Evolutionary conservation across 441 rosid genomes (phyloP), one percentile per base, ranked within the genome.

Genomic region (Erodium moschatum): DNA sequence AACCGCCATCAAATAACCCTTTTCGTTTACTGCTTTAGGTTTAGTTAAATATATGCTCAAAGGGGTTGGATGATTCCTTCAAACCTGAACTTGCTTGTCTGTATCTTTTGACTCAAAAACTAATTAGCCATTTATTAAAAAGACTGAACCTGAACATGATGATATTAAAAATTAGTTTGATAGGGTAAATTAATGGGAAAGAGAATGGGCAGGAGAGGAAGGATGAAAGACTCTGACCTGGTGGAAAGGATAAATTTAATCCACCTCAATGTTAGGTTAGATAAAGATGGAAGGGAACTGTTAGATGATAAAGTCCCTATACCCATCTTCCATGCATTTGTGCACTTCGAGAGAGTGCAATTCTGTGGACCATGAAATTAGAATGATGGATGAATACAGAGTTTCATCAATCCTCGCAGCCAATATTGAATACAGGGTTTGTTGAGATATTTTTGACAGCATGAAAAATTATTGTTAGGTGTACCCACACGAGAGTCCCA

Each of bases 151-250:
- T 9, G 24, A 56, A 18, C 62, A 56, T 7, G 62, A 21, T 56
- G 62, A 19, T 15, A 56, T 56, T 6, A 19, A 16, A 56, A 18
- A 56, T 56, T 52, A 56, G 62, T 56, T 19, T 56, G 24, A 8
- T 56, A 56, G 12, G 62, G 62, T 56, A 19, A 8, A 56, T 18
- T 19, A 21, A 56, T 7, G 2, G 27, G 27, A 56, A 19, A 3
- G 19, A 46, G 16, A n/a, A 50, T 50, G 19, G 19, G 13, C 5
- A 3, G 19, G 58, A 50, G 19, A 6, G 27, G 21, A 56, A 16
- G 62, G 62, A 56, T 56, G 62, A 18, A 52, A 56, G 62, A 56
- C 18, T 19, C 62, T 21, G 18, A 56, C 8, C 62, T 56, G 7
- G 60, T 19, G 62, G 27, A 19, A 56, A 15, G 24, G 62, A 56